Evolutionary conservation across 1,284 basidiomycete species (phyloP), one percentile per base, ranked within the genome.

Genomic region (Pascua guehoae): DNA sequence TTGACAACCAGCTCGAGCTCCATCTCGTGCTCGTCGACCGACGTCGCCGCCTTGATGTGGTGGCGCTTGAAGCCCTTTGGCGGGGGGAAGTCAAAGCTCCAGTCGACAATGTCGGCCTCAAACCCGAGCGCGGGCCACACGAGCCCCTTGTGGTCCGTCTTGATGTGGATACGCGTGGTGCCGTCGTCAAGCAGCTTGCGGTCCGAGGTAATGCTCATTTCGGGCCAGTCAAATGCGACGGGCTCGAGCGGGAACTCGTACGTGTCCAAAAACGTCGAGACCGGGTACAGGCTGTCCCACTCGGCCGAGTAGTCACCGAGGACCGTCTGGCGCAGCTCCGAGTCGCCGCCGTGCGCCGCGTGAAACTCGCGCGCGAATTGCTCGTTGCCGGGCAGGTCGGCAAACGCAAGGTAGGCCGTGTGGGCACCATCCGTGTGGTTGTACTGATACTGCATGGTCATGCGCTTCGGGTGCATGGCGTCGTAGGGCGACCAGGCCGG

Each of bases 281-380:
- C 88, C 2, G 93, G 91, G 76, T 93, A 95, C 37, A 97, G 73
- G 1, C 85, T 80, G 76, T 93, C 89, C 91, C 91, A 94, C 64
- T 91, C 89, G 15, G 71, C 62, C 58, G 75, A 75, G 47, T 69
- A 66, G 53, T 75, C 70, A 15, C 75, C 78, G 45, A 72, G 43
- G 24, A 54, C 44, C 2, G 68, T 71, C 17, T 57, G 57, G 17
- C 62, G 61, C n/a, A 73, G 54, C 15, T 56, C 58, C 12, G 60
- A 44, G 3, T 47, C 61, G 1, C 78, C 65, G n/a, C 75, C 80
- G 8, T 80, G 80, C 40, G 79, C 77, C 14, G 69, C 83, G 68
- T 95, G 87, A 39, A 96, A 83, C 32, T 84, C 82, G 8, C 81
- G 66, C 1, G 87, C 86, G 1, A 95, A 78, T 0, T 72, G 66